A percentile compares a stretch with the other conserved stretches of the same genome.
Conservation (phyloP, 768 basidiomycete species). For the Leccinum sublutescens region DNA sequence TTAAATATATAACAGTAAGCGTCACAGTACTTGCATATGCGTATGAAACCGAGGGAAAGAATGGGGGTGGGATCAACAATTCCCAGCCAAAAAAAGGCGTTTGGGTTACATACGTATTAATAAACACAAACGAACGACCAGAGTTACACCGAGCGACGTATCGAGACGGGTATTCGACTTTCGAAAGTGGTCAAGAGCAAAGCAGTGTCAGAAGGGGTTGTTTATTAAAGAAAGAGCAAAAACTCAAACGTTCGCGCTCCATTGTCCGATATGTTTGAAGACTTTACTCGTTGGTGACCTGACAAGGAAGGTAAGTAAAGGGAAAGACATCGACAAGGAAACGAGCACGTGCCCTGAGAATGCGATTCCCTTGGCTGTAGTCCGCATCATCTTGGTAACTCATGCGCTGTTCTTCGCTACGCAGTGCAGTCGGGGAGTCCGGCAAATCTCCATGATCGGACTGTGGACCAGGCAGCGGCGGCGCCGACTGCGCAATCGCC, state of each 20-base stretch:
- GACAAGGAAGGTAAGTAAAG: background rate
- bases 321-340: background rate
- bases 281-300: slow-evolving; percentile 21
- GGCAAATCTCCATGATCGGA: slow-evolving; percentile 14
- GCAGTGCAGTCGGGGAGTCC: slow-evolving; percentile 4
- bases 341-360: slow-evolving; percentile 27
- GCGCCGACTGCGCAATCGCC: slow-evolving; percentile 1
- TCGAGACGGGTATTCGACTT: slow-evolving; percentile 2
- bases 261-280: background rate
- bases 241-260: background rate
- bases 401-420: slow-evolving; percentile 23
- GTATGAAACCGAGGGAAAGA: background rate
- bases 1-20: background rate
- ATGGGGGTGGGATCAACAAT: background rate
- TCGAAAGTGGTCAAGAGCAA: background rate
- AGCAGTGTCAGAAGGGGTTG: background rate
- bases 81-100: background rate
- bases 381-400: slow-evolving; percentile 32
- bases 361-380: slow-evolving; percentile 27
- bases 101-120: background rate
- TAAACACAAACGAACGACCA: slow-evolving; percentile 5
- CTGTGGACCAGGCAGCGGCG: slow-evolving; percentile 10
- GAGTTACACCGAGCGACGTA: background rate
- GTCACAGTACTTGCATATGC: background rate
- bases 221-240: background rate